Base-by-base conservation (phyloP, 306 rosid genomes). In the Delonix regia region DNA sequence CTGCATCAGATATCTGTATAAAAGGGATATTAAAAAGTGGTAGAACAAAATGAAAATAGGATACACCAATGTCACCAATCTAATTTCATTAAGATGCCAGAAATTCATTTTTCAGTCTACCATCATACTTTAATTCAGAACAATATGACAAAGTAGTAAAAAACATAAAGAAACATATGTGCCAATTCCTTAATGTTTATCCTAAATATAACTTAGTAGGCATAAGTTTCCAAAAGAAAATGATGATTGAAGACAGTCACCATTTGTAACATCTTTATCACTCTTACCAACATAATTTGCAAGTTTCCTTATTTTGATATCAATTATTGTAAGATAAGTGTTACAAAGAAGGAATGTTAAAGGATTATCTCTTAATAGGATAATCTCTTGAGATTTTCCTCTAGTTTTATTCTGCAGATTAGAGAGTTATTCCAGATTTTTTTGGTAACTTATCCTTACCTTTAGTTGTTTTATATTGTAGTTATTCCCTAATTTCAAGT, bases 1-100 rank as follows among this genome's bases (percentile, higher is more conserved):
- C 99, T 28, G 99, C 99, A 80, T 94, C 99, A 55, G 95, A 92
- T 80, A 94, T 94, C 99, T 94, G 87, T 51, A 80, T 66, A 30
- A 69, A 44, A 75, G 66, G 60, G 34, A 68, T 61, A 83, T 61
- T 51, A 36, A 38, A 19, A 79, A 71, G 80, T 45, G 67, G 33
- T 42, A 81, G 51, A 71, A 45, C 38, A 71, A 79, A 22, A 82
- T 51, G 73, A 47, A 51, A 25, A 66, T 57, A 27, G 36, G 33
- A 64, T 49, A 75, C 41, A 83, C 49, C 39, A 2, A 68, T 52
- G 72, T 56, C 53, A 18, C 14, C 61, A 28, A 70, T 62, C 49
- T 38, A 67, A 74, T 30, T 52, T 71, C 67, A 49, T 33, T 67
- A 64, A 64, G 34, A 33, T 64, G 53, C 49, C 53, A 38, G 71